Base-by-base conservation (phyloP, 495 filamentous ascomycete species). In the Tuber magnatum region DNA sequence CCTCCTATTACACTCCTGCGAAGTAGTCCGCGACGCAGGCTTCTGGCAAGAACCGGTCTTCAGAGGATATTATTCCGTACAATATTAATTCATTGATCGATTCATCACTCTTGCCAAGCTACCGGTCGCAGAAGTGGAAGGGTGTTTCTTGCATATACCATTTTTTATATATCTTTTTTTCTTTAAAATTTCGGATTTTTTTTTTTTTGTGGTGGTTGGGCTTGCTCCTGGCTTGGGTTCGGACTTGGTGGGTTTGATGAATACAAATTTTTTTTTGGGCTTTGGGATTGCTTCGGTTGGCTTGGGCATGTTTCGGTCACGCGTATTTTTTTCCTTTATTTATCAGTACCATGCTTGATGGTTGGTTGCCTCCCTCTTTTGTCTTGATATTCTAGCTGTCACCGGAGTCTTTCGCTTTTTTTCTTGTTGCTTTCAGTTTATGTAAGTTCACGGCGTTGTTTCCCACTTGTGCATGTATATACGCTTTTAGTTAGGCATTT, bases 1-100 rank as follows among this genome's bases (percentile, higher is more conserved):
- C 77, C 84, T 99, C 78, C 78, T 99, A 79, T 91, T 97, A 40
- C 78, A 83, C 51, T 42, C 73, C n/a, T 80, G 82, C 69, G 70
- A 74, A 35, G 79, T 80, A 10, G 74, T 79, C 12, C 73, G 77
- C 24, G 78, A 82, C 39, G 71, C 78, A 16, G 81, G 76, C 14
- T 80, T 83, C 69, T 78, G 68, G 20, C 74, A 81, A 42, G 80
- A 82, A 41, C 72, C 77, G 20, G 61, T 81, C 39, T 82, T 82
- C 43, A 69, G 70, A 41, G 73, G 73, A 24, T 76, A 74, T 51
- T 73, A 44, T 48, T 28, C 69, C 35, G 24, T 44, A 6, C 39
- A 40, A 10, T 24, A 16, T 35, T 71, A 71, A 41, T 41, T 3
- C 35, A 0, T 20, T 20, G 41, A 2, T 18, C 18, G 20, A n/a